phyloP scores from a whole-genome alignment of 1,139 yeast genomes.

The Zygoascus meyerae region DNA sequence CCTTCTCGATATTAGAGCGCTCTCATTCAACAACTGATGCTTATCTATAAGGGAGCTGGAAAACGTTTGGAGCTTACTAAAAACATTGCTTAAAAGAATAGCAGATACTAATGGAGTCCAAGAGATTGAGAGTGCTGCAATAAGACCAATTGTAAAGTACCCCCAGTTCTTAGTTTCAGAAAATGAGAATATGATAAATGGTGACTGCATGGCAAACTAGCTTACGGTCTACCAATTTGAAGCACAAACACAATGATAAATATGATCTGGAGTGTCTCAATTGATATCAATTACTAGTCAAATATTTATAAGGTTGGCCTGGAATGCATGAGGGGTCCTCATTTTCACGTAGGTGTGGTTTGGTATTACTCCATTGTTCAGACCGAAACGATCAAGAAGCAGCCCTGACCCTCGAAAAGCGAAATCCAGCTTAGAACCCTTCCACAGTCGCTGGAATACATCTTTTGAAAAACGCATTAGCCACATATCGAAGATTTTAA shows the following conservation, averaged over 20 bases:
- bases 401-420: too few species aligned
- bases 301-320: too few species aligned
- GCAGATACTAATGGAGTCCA: slow-evolving; percentile 5
- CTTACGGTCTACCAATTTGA: background rate
- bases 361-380: background rate
- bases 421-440: too few species aligned
- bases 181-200: slow-evolving; percentile 3
- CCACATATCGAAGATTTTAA: too few species aligned
- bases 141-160: background rate
- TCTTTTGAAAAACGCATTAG: too few species aligned
- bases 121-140: background rate
- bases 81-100: slow-evolving; percentile 1
- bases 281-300: too few species aligned
- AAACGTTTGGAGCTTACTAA: background rate
- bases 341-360: background rate
- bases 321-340: background rate
- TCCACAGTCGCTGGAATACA: too few species aligned
- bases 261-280: background rate
- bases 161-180: slow-evolving; percentile 3
- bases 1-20: background rate
- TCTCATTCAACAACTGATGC: background rate
- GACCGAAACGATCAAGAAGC: background rate
- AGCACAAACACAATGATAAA: background rate
- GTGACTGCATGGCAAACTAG: background rate
- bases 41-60: background rate